Evolutionary conservation across 129 eudicot species (phyloP), one percentile per base, ranked within the genome.

Genomic region (Arctium minus): DNA sequence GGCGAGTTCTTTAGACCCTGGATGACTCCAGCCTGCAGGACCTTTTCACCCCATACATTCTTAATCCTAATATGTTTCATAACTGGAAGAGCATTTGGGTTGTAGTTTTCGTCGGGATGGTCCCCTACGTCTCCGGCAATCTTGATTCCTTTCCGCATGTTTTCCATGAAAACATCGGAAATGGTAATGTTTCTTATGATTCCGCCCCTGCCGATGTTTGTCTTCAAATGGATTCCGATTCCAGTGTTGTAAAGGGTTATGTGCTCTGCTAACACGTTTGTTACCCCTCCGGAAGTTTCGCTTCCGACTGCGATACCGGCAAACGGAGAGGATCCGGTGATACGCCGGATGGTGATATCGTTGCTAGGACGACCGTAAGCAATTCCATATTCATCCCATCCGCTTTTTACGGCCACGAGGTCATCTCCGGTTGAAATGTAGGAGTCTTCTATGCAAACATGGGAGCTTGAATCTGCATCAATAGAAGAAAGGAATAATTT

Each of bases 321-420:
- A 35, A 89, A 96, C 1, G 98, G 99, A 17, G 98, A 88, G 5
- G 97, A 91, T 13, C 99, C 97, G 3, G 90, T 89, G 78, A 96
- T 30, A 11, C 99, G 88, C 12, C 99, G 81, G 90, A 96, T 92
- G 74, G 98, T 93, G 85, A 96, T 93, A 85, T 70, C 88, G 22
- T 67, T 81, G 81, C 98, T 91, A 0, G 99, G 94, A 82, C 91
- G 97, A 29, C 88, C 89, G 32, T 81, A 96, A 0, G 96, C 83
- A 29, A 93, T 92, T 64, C 99, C 99, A 10, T 93, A 96, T 84
- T 96, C 91, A 69, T 96, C 99, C 99, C 99, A 96, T n/a, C 99
- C 99, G 32, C 97, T 91, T 90, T 96, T 96, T 50, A 96, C 86
- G 6, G 98, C 95, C 29, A 96, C 90, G 4, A 96, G 93, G 82